Conservation (phyloP, 768 basidiomycete species). For the Cubamyces lactineus region DNA sequence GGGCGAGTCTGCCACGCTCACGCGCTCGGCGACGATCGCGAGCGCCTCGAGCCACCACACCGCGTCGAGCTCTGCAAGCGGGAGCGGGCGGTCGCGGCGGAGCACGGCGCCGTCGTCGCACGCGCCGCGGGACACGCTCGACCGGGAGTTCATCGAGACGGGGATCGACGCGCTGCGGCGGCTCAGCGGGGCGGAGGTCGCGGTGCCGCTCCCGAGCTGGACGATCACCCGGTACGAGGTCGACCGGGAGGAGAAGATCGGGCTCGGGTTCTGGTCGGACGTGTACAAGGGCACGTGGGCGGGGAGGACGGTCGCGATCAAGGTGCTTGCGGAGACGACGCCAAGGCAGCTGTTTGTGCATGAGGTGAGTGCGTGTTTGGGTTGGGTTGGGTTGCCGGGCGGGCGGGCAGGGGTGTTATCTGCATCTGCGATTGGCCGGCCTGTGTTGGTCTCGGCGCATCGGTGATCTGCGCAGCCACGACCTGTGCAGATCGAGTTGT, state of each 20-base stretch:
- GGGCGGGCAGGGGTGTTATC: neutral
- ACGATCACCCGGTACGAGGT: slow-evolving; percentile 85
- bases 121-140: slow-evolving; percentile 51
- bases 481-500: too few species aligned
- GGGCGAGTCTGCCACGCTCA: slow-evolving; percentile 1
- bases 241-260: slow-evolving; percentile 68
- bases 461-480: too few species aligned
- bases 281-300: slow-evolving; percentile 82
- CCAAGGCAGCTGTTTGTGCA: slow-evolving; percentile 60
- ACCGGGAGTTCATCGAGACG: slow-evolving; percentile 70
- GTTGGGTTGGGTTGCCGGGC: too few species aligned
- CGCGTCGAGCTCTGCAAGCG: neutral
- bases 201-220: slow-evolving; percentile 60
- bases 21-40: slow-evolving; percentile 17
- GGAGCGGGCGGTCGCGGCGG: neutral
- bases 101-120: slow-evolving; percentile 4
- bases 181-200: slow-evolving; percentile 46
- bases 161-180: slow-evolving; percentile 73
- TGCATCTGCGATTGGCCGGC: too few species aligned
- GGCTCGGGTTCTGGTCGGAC: slow-evolving; percentile 74
- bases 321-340: slow-evolving; percentile 65
- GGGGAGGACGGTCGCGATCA: slow-evolving; percentile 66
- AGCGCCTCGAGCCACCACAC: slow-evolving; percentile 8
- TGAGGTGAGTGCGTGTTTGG: slow-evolving; percentile 13
- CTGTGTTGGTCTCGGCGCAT: too few species aligned